phyloP scores from a whole-genome alignment of 2,329 filamentous ascomycete genomes.

The Fragosphaeria purpurea region DNA sequence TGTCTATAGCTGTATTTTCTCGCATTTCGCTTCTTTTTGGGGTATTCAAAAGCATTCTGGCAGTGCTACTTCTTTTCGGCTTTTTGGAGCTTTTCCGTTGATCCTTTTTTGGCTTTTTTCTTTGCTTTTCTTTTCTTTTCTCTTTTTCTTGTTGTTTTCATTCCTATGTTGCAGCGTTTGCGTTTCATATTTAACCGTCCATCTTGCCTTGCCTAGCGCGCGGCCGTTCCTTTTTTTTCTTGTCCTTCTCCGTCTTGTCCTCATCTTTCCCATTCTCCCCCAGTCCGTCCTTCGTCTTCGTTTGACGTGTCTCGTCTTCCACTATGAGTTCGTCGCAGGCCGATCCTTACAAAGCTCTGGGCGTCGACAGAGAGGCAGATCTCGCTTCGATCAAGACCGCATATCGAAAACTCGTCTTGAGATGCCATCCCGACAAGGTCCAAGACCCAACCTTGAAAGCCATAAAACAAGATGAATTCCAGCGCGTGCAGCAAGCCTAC shows the following conservation, averaged over 20 bases:
- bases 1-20: background rate
- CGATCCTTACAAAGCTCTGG: constrained; percentile 73
- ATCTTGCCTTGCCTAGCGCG: too few species aligned
- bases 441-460: constrained; percentile 67
- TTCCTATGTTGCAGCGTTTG: background rate
- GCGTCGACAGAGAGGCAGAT: constrained; percentile 62
- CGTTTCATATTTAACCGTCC: too few species aligned
- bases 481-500: constrained; percentile 86
- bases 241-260: background rate
- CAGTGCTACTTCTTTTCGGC: background rate
- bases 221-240: background rate
- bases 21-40: background rate
- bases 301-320: constrained; percentile 1
- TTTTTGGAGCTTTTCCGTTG: background rate
- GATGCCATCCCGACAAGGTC: constrained; percentile 87
- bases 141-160: too few species aligned
- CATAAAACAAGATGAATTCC: constrained; percentile 76
- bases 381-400: constrained; percentile 63
- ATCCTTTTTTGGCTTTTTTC: background rate
- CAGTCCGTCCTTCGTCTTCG: background rate
- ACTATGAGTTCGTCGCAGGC: constrained; percentile 44
- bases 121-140: background rate
- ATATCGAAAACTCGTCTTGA: constrained; percentile 77
- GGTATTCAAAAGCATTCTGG: background rate
- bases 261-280: background rate